phyloP scores from a whole-genome alignment of 306 rosid species.

The Ceratonia siliqua region DNA sequence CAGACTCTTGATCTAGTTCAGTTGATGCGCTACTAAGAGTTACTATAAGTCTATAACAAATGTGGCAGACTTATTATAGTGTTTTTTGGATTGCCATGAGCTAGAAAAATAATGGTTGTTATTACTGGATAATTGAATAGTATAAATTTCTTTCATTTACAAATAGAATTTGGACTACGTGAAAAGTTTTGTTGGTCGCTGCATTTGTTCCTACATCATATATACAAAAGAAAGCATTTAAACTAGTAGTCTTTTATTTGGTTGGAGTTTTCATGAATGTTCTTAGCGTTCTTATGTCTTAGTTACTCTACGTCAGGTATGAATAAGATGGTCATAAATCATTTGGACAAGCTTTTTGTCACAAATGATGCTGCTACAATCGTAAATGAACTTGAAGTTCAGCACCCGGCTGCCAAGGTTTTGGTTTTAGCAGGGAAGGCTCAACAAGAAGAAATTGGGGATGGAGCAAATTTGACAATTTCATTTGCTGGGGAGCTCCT shows the following conservation, averaged over 20 bases:
- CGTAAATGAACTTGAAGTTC: conserved; percentile 92
- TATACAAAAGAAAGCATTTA: neutral
- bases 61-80: neutral
- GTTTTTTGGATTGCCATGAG: neutral
- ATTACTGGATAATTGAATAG: neutral
- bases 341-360: conserved; percentile 88
- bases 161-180: neutral
- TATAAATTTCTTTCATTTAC: neutral
- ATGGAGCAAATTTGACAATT: conserved; percentile 89
- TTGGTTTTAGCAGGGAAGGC: conserved; percentile 92
- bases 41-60: neutral
- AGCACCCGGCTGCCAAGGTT: conserved; percentile 96
- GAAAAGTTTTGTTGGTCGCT: neutral
- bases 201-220: neutral
- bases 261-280: neutral
- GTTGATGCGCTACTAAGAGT: neutral
- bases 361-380: conserved; percentile 90
- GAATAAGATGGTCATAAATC: conserved; percentile 99
- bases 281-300: neutral
- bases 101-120: neutral
- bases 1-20: neutral
- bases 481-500: conserved; percentile 94
- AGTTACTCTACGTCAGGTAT: conserved; percentile 39
- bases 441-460: conserved; percentile 94
- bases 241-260: neutral